phyloP scores from a whole-genome alignment of 2,329 filamentous ascomycete species.

The Botrytis aclada region DNA sequence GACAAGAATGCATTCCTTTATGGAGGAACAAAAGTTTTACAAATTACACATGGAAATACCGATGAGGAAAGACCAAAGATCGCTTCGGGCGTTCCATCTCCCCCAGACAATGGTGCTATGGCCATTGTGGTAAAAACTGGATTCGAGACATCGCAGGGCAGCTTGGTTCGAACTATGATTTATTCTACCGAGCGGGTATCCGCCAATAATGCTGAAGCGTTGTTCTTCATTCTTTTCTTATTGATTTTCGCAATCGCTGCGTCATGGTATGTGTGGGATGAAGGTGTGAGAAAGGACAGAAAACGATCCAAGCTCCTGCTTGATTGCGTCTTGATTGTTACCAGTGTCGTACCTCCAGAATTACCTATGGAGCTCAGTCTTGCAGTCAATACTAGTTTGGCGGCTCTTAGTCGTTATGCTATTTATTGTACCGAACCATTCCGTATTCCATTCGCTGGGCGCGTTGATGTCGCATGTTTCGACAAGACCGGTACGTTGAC shows the following conservation, averaged over 20 bases:
- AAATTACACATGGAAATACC: conserved; percentile 82
- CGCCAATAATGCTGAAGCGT: conserved; percentile 93
- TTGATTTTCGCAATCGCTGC: conserved; percentile 94
- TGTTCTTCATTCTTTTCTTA: conserved; percentile 97
- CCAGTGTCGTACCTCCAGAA: conserved; percentile 96
- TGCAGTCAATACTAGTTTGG: conserved; percentile 95
- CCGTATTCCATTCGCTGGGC: conserved; percentile 92
- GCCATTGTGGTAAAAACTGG: conserved; percentile 95
- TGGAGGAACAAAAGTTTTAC: conserved; percentile 95
- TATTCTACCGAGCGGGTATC: conserved; percentile 98
- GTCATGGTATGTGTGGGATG: conserved; percentile 98
- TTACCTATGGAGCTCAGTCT: conserved; percentile 96
- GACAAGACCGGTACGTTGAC: conserved; percentile 98
- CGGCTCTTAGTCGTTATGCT: conserved; percentile 88
- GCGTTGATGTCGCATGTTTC: conserved; percentile 95
- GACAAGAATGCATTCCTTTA: conserved; percentile 98
- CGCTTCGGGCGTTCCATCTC: conserved; percentile 72
- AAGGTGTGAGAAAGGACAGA: conserved; percentile 89
- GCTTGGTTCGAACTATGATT: conserved; percentile 97
- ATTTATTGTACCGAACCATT: conserved; percentile 99
- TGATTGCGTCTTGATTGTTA: conserved; percentile 96
- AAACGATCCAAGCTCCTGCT: conserved; percentile 96
- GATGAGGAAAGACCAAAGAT: conserved; percentile 71
- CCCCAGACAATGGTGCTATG: conserved; percentile 90
- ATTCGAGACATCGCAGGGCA: conserved; percentile 97